Evolutionary conservation across 2,329 filamentous ascomycete species (phyloP), one percentile per base, ranked within the genome.

Genomic region (Ascosphaera pollenicola): DNA sequence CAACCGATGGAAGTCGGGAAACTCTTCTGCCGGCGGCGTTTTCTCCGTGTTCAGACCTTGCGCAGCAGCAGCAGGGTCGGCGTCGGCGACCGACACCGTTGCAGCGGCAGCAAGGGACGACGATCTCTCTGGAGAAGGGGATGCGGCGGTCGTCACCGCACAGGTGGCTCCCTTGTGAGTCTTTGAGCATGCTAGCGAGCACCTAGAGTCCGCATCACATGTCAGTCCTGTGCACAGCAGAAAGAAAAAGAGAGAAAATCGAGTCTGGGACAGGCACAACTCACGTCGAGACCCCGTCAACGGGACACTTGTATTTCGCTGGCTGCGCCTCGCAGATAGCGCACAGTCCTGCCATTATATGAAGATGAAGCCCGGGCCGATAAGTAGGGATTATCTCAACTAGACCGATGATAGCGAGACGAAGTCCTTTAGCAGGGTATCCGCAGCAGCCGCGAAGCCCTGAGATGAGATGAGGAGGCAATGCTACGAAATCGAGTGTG

Each of bases 171-270:
- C 52, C 46, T 63, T 62, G 46, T 64, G 61, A 3, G 54, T 50
- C 40, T 62, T 57, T 30, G 58, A 59, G 46, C 62, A 65, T 24
- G 48, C 51, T 30, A 65, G 54, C 8, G 62, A 65, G 41, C 62
- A 65, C 44, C 62, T 64, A 44, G 8, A 36, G 5, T 18, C 5
- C 35, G 5, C 17, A 35, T 21, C 18, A 19, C 17, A 36, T 36
- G 35, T 36, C n/a, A 36, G 35, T 16, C 21, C 21, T 10, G 21
- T 5, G 21, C 21, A 24, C 21, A 24, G 21, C 10, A 5, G 21
- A 24, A 4, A 24, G 5, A 5, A 10, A 24, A 10, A 24, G 21
- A 5, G 21, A 24, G 10, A 10, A 24, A 24, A 4, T 5, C 21
- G 10, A 24, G 10, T 24, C 21, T 24, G 21, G 5, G 10, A 24